A percentile compares a stretch with the other conserved stretches of the same genome.
phyloP scores from a whole-genome alignment of 23 red algal genomes.

The Pyropia yezoensis region DNA sequence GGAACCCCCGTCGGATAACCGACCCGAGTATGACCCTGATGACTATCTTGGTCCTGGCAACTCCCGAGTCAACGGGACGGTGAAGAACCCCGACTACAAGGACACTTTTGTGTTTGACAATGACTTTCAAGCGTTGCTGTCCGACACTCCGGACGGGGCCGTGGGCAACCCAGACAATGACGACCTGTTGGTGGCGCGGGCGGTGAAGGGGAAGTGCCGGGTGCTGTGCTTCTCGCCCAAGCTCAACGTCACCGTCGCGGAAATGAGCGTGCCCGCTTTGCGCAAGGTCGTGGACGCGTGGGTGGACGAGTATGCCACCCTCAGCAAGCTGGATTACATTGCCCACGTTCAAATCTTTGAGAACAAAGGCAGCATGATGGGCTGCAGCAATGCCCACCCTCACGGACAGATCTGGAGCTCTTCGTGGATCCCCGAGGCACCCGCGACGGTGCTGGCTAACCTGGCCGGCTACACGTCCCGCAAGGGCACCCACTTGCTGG shows the following conservation, averaged over 20 bases:
- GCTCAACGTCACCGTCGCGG: constrained; percentile 85
- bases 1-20: constrained; percentile 31
- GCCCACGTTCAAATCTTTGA: constrained; percentile 95
- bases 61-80: constrained; percentile 49
- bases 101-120: constrained; percentile 92
- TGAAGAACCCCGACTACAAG: constrained; percentile 77
- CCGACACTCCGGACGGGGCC: constrained; percentile 47
- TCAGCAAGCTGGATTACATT: constrained; percentile 57
- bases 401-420: constrained; percentile 94
- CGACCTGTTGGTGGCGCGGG: constrained; percentile 59
- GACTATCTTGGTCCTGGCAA: constrained; percentile 93
- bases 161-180: constrained; percentile 32
- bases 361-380: constrained; percentile 96
- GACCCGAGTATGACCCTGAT: constrained; percentile 83
- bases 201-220: constrained; percentile 69
- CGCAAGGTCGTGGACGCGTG: constrained; percentile 68
- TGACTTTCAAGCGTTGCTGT: constrained; percentile 79
- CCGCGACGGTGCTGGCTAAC: constrained; percentile 44
- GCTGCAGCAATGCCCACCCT: constrained; percentile 94
- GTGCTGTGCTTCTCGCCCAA: constrained; percentile 96
- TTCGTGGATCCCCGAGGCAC: constrained; percentile 78
- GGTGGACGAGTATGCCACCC: constrained; percentile 55
- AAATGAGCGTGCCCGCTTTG: constrained; percentile 72
- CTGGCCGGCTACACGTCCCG: constrained; percentile 31
- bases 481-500: constrained; percentile 55